phyloP scores from a whole-genome alignment of 805 yeast species.

The Schwanniomyces sp. region DNA sequence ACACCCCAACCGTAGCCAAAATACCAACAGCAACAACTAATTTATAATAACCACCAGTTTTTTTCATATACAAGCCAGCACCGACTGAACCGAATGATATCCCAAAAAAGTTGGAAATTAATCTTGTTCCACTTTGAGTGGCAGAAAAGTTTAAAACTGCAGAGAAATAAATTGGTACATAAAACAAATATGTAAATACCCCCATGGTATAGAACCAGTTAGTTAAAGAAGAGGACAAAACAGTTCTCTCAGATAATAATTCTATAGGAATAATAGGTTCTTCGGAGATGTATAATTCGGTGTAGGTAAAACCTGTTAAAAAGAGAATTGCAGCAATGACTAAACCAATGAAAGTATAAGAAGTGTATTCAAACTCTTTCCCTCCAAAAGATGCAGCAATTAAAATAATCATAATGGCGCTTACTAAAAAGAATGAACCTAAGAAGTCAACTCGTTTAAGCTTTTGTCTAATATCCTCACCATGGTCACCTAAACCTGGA shows the following conservation, averaged over 20 bases:
- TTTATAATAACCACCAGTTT: slow-evolving; percentile 62
- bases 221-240: slow-evolving; percentile 62
- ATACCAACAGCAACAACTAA: slow-evolving; percentile 45
- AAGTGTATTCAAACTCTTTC: slow-evolving; percentile 47
- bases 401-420: slow-evolving; percentile 58
- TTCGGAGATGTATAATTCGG: slow-evolving; percentile 50
- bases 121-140: slow-evolving; percentile 56
- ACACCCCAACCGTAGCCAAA: slow-evolving; percentile 48
- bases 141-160: slow-evolving; percentile 54
- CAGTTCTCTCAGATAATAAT: slow-evolving; percentile 58
- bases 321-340: slow-evolving; percentile 33
- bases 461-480: slow-evolving; percentile 45
- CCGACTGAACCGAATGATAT: slow-evolving; percentile 66
- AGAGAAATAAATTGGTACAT: slow-evolving; percentile 66
- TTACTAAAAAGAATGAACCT: slow-evolving; percentile 64
- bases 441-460: slow-evolving; percentile 61
- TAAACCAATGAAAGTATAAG: slow-evolving; percentile 37
- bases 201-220: slow-evolving; percentile 75
- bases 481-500: slow-evolving; percentile 53
- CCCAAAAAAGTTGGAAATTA: slow-evolving; percentile 68
- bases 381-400: slow-evolving; percentile 70
- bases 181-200: slow-evolving; percentile 61
- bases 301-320: slow-evolving; percentile 44
- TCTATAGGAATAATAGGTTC: slow-evolving; percentile 71
- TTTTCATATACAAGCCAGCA: slow-evolving; percentile 66